Evolutionary conservation across 2,329 filamentous ascomycete species (phyloP), one percentile per base, ranked within the genome.

Genomic region (Pseudovirgaria hyperparasitica): DNA sequence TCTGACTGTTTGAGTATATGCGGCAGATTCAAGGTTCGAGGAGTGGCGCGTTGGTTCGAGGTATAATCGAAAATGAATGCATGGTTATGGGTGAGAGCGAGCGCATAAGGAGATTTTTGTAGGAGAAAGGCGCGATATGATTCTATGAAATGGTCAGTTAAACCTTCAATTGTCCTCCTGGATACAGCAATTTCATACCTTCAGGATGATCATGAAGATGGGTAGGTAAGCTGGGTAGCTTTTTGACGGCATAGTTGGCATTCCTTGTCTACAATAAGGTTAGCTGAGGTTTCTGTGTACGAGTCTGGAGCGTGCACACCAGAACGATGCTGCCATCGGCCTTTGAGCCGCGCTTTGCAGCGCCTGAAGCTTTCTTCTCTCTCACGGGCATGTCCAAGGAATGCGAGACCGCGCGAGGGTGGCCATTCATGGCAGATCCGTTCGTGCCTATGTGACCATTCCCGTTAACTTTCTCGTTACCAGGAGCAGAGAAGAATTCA

Each of bases 31-130:
- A 98, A 82, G 7, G 72, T 74, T 41, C 86, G 81, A 27, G 46
- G 46, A 49, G 87, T 78, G 43, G 79, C 74, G 1, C 77, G 76
- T 27, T 55, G 43, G 7, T 71, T 60, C 16, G 56, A 52, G 26
- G 73, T 73, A 56, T 96, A 96, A 10, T 82, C 78, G 90, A 90
- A 98, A 26, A 93, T 73, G 34, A 92, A 70, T 41, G 86, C 90
- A 46, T 86, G 76, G 6, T 77, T 75, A 38, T 77, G 73, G 6
- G 82, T 92, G 30, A 96, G 65, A 24, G 75, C 76, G 30, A 96
- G 65, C 25, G 82, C 86, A 47, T 86, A 82, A 12, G 46, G 38
- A 72, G 79, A 46, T 59, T 72, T 33, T 63, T 69, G 21, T 67
- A 70, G 51, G 72, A 62, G 50, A 30, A 45, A 59, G 33, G 45